Conservation (phyloP, 164 flowering plant genomes). For the Kalanchoe fedtschenkoi region DNA sequence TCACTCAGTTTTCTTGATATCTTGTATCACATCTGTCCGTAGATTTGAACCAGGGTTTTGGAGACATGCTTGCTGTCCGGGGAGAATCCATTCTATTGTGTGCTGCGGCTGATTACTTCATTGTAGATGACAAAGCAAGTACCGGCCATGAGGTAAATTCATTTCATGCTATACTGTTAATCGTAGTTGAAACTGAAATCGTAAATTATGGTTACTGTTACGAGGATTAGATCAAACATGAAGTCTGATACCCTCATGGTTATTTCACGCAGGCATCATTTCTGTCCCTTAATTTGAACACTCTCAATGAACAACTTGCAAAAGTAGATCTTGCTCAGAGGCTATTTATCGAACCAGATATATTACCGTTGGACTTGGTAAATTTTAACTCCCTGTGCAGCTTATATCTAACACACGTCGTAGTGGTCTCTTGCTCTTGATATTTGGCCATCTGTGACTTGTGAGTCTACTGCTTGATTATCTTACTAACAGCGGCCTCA, state of each 20-base stretch:
- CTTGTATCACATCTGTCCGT: constrained; percentile 15
- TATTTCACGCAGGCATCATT: constrained; percentile 42
- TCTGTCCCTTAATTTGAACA: constrained; percentile 59
- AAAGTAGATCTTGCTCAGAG: constrained; percentile 47
- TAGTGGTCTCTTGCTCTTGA: background rate
- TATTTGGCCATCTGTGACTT: background rate
- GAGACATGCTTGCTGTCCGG: constrained; percentile 53
- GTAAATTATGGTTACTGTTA: too few relatives aligned
- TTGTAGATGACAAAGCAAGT: constrained; percentile 43
- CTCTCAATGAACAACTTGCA: constrained; percentile 54
- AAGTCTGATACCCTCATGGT: background rate
- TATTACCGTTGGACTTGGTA: constrained; percentile 64
- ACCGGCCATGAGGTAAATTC: constrained; percentile 34
- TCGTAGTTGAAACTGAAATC: too few relatives aligned
- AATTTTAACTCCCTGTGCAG: background rate
- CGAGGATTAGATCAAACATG: background rate
- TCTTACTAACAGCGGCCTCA: background rate
- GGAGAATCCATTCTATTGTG: constrained; percentile 50
- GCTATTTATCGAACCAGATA: constrained; percentile 59
- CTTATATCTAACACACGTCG: background rate
- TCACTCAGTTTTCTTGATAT: background rate
- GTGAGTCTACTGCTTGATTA: background rate
- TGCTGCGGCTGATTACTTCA: constrained; percentile 47
- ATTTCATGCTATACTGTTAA: background rate
- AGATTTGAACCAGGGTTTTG: constrained; percentile 40